Evolutionary conservation across 495 filamentous ascomycete species (phyloP).

Genomic region (Penicillium soppii): DNA sequence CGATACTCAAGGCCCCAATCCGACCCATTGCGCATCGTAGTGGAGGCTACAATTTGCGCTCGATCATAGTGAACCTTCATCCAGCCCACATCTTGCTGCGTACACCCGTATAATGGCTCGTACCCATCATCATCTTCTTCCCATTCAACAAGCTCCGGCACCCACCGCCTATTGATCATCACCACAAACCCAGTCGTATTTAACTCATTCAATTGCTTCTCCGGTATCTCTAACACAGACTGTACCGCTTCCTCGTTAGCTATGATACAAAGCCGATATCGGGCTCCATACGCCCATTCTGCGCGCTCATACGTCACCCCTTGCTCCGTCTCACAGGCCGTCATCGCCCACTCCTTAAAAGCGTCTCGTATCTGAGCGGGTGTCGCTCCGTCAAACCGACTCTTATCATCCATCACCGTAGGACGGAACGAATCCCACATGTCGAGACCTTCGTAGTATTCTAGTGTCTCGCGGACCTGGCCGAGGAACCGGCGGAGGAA

Average conservation of each 20-base stretch:
- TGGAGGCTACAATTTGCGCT: constrained; percentile 7
- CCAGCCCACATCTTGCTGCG: constrained; percentile 3
- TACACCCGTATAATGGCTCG: constrained; percentile 10
- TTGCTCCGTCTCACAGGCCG: constrained; percentile 3
- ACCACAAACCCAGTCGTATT: constrained; percentile 12
- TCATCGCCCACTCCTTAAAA: constrained; percentile 7
- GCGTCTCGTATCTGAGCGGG: neutral
- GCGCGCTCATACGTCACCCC: constrained; percentile 1
- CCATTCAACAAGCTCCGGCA: constrained; percentile 3
- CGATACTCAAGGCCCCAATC: constrained; percentile 10
- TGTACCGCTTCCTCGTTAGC: constrained; percentile 9
- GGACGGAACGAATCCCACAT: constrained; percentile 3
- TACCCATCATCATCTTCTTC: constrained; percentile 3
- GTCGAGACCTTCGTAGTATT: constrained; percentile 5
- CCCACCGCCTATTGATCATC: constrained; percentile 7
- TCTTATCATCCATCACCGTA: neutral
- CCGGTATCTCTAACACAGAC: constrained; percentile 7
- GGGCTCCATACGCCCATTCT: neutral
- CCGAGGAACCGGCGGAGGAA: constrained; percentile 3
- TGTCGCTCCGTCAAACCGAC: neutral
- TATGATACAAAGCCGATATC: constrained; percentile 10
- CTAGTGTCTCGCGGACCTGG: neutral
- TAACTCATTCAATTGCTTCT: constrained; percentile 2
- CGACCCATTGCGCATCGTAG: neutral
- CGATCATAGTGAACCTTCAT: constrained; percentile 4